Evolutionary conservation across 2,329 filamentous ascomycete species (phyloP), one percentile per base, ranked within the genome.

Genomic region (Pyrenophora seminiperda): DNA sequence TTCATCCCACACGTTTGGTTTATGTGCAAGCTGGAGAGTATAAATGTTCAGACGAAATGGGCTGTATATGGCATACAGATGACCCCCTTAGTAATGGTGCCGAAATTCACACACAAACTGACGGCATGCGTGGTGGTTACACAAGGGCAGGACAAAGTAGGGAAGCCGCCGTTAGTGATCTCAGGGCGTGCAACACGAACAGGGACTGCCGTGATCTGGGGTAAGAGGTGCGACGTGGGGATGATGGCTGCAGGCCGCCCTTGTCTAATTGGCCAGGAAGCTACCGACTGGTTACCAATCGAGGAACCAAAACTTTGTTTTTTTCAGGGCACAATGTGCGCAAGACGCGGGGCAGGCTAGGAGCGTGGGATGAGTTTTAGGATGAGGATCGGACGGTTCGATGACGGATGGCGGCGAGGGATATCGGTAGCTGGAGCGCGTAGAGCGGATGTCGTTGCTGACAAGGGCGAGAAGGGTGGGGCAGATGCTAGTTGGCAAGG

Each of bases 1-100:
- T 75, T 74, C 73, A 75, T 74, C 47, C 70, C 70, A 64, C 62
- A 54, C 44, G 41, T 32, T 37, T 47, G 42, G 13, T 18, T 27
- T 18, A n/a, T n/a, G 29, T 45, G 37, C 37, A 30, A 32, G 11
- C 32, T 33, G 30, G 22, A 49, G 29, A 42, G 31, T 34, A n/a
- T 7, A 15, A 7, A 31, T 42, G 39, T 37, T 17, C 19, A 27
- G 31, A 39, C 36, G 44, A 39, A 45, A 43, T 46, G 41, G 41
- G 40, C 27, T 30, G 49, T 48, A 42, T 53, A 54, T 42, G 38
- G 50, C 44, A 53, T 42, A 47, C n/a, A 32, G 30, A 41, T 17
- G 41, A 47, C 41, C 42, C 41, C 42, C 52, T 29, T 36, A 54
- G 20, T 48, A 44, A 54, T 39, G 47, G 52, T 61, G 47, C 47